Evolutionary conservation across 2,329 filamentous ascomycete species (phyloP), one percentile per base, ranked within the genome.

Genomic region (Exophiala sp.): DNA sequence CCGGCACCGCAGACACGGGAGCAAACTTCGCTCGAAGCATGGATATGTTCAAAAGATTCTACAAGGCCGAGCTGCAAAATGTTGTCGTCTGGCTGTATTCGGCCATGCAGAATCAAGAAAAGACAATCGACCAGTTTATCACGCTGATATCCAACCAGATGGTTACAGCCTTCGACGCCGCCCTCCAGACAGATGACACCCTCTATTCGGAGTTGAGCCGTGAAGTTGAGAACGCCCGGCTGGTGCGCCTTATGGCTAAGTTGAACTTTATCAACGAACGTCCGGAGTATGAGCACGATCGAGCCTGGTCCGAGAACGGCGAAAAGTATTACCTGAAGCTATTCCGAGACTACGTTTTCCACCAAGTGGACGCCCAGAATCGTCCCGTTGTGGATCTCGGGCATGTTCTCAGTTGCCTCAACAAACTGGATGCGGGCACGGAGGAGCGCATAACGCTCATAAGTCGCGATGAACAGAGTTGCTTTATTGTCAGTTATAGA

Each of bases 301-400:
- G 77, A 0, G 75, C 80, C 42, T 98, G 93, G 91, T 87, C 88
- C 3, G 91, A 97, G 67, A 93, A 86, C 41, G 91, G 91, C 21
- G 88, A 95, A 62, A 81, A 90, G 22, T 97, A 95, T 66, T 86
- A 88, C 65, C 75, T 98, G 57, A 96, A 95, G 70, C 78, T 98
- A 7, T 97, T 97, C 74, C 81, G 93, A 43, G 93, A 98, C 69
- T 97, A 94, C 62, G 88, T 96, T 34, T 98, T 97, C 70, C 93
- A 98, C 67, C 90, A 95, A 63, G 89, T 96, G 10, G 89, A 97
- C 65, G 78, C 80, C 23, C 82, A 88, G 50, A 89, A 88, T 11
- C 85, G 86, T 46, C 86, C 93, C 0, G 84, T 90, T 1, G 75
- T 95, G 3, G 87, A 96, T 64, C 73, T 96, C 50, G 91, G 86